These are phyloP conservation scores for Apiospora arundinis DNA, from an alignment of 2,329 filamentous ascomycete species.

Conservation along the genomic window DNA sequence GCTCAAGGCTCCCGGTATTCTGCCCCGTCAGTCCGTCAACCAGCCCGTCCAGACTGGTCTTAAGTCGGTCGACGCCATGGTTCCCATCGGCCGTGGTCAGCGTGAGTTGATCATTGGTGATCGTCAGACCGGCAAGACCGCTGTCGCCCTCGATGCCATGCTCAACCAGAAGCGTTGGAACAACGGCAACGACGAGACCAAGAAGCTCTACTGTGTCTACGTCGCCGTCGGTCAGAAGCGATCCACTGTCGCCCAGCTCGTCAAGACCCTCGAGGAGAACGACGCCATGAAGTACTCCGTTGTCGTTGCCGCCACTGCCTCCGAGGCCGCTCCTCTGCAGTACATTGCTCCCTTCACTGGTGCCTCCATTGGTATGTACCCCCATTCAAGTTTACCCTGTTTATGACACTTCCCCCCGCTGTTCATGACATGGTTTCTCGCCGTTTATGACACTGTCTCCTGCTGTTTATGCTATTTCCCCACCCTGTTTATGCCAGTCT, in stretches of 20 bases:
- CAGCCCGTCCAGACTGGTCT: slow-evolving; percentile 99
- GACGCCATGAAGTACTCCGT: slow-evolving; percentile 99
- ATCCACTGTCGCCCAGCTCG: slow-evolving; percentile 97
- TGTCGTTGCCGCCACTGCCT: slow-evolving; percentile 93
- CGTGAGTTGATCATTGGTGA: slow-evolving; percentile 99
- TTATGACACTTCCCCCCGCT: no score
- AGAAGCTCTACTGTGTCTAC: slow-evolving; percentile 99
- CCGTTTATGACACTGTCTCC: no score
- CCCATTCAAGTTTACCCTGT: background rate
- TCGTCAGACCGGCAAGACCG: slow-evolving; percentile 99
- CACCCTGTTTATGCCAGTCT: no score
- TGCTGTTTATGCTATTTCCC: no score
- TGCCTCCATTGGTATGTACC: slow-evolving; percentile 37
- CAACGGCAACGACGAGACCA: slow-evolving; percentile 80
- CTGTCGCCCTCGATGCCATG: slow-evolving; percentile 96
- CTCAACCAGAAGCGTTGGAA: slow-evolving; percentile 99
- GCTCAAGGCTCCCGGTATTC: slow-evolving; percentile 98
- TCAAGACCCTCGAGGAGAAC: slow-evolving; percentile 99
- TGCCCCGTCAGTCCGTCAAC: slow-evolving; percentile 96
- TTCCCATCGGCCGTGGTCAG: slow-evolving; percentile 99
- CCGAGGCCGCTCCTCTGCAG: slow-evolving; percentile 93
- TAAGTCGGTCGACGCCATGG: slow-evolving; percentile 99
- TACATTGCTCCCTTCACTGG: slow-evolving; percentile 95
- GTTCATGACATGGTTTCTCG: no score
- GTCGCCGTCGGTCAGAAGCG: slow-evolving; percentile 99